Percentiles rank a stretch among this genome's conserved stretches.
phyloP scores from a whole-genome alignment of 176 grass and related monocot genomes.

The Pontederia paniculata region DNA sequence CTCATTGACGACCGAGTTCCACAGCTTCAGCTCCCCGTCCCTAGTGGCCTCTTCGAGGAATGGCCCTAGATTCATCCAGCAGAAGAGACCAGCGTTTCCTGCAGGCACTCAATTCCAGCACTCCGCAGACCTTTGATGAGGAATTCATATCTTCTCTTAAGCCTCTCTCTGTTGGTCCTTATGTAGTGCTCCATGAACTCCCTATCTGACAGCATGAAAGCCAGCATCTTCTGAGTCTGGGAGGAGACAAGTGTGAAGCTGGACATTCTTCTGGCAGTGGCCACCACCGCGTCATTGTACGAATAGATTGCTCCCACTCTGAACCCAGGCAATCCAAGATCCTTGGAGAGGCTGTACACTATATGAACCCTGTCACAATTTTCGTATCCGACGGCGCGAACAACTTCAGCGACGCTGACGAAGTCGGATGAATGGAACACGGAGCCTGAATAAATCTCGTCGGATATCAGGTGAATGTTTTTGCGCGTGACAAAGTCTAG shows the following conservation, averaged over 20 bases:
- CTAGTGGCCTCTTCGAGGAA: conserved; percentile 4
- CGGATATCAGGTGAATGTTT: conserved; percentile 14
- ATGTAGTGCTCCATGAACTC: conserved; percentile 5
- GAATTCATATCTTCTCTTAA: background rate
- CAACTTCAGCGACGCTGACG: conserved; percentile 8
- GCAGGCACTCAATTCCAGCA: conserved; percentile 13
- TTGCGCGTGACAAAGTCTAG: background rate
- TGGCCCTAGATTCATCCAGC: conserved; percentile 14
- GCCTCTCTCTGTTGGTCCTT: background rate
- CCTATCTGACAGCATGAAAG: background rate
- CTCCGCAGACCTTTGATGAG: background rate
- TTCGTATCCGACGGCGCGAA: background rate
- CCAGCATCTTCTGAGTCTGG: conserved; percentile 16
- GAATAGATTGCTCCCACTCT: conserved; percentile 12
- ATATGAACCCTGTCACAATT: conserved; percentile 8
- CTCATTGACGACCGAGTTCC: background rate
- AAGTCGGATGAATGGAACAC: conserved; percentile 7
- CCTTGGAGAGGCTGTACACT: conserved; percentile 20
- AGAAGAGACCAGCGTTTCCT: conserved; percentile 15
- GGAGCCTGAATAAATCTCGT: conserved; percentile 14
- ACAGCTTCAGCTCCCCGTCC: conserved; percentile 6
- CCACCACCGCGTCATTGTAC: conserved; percentile 5
- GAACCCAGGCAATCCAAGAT: conserved; percentile 10
- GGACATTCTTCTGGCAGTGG: conserved; percentile 10
- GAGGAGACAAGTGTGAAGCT: conserved; percentile 16